Base-by-base conservation (phyloP, 176 grass and related monocot genomes). In the Rhynchospora breviuscula region DNA sequence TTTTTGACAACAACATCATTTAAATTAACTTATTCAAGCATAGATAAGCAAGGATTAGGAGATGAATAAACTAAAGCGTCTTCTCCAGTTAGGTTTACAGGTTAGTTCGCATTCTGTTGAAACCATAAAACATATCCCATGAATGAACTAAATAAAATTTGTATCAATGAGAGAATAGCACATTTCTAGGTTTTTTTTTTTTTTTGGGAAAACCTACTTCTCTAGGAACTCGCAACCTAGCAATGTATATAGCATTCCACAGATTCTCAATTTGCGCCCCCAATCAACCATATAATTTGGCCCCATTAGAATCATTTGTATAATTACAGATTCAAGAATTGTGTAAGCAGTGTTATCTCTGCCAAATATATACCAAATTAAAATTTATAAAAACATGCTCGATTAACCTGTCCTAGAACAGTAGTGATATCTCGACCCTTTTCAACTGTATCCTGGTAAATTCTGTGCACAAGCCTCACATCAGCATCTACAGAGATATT, bases 381-480 rank as follows among this genome's bases (percentile, higher is more conserved):
- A 61, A 19, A 26, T 75, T 25, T 75, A 53, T 75, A 2, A 75
- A 13, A 13, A 52, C 44, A 19, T 80, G 56, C 57, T 75, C 73
- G 40, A 79, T 86, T 85, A 87, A 98, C 96, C 92, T 98, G 96
- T 26, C 93, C 96, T 65, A 98, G 86, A 74, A 98, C 92, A 19
- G 93, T 85, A 57, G 80, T 78, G 79, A 98, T 80, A 94, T 92
- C 92, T 93, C 93, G 88, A 59, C 90, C 91, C 88, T 92, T 95
- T 84, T 98, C 96, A 89, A 91, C 91, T 54, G 91, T 98, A 88
- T 98, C 96, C 52, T 91, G 93, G 52, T 85, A 86, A 86, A 98
- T 91, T 81, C 96, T 89, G 48, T 91, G 84, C 57, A 91, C 91
- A 86, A 98, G 89, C 40, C 96, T 89, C 75, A 91, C 84, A 91